Percentiles rank a stretch among this genome's conserved stretches.
Conservation (phyloP, 805 yeast genomes). For the Groenewaldozyma salmanticensis region DNA sequence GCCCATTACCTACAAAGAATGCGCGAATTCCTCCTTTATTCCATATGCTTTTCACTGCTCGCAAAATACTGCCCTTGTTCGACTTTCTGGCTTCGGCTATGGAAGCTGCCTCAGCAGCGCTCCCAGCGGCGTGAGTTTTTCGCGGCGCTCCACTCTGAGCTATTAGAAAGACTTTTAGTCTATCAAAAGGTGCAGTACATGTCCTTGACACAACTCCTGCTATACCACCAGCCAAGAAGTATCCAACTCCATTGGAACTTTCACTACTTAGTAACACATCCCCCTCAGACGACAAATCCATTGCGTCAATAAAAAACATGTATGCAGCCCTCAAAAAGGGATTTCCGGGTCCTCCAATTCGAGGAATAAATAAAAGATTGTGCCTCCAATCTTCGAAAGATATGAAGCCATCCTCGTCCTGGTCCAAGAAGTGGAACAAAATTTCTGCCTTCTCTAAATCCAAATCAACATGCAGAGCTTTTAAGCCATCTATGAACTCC, state of each 20-base stretch:
- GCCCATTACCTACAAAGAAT: slow-evolving; percentile 91
- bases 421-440: slow-evolving; percentile 48
- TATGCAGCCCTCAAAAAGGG: slow-evolving; percentile 59
- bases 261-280: slow-evolving; percentile 80
- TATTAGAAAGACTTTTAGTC: slow-evolving; percentile 86
- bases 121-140: slow-evolving; percentile 6
- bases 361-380: slow-evolving; percentile 73
- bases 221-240: slow-evolving; percentile 87
- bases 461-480: slow-evolving; percentile 44
- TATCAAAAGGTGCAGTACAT: slow-evolving; percentile 93
- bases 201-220: slow-evolving; percentile 95
- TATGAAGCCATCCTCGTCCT: slow-evolving; percentile 52
- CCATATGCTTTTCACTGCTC: slow-evolving; percentile 75
- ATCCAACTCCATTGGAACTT: slow-evolving; percentile 75
- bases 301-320: slow-evolving; percentile 67
- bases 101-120: slow-evolving; percentile 8
- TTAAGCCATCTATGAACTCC: slow-evolving; percentile 61
- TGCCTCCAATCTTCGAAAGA: slow-evolving; percentile 83
- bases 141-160: slow-evolving; percentile 51
- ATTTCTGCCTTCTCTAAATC: slow-evolving; percentile 42
- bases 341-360: slow-evolving; percentile 38
- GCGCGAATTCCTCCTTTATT: slow-evolving; percentile 80
- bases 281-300: slow-evolving; percentile 81
- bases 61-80: slow-evolving; percentile 62
- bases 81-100: slow-evolving; percentile 34